phyloP scores from a whole-genome alignment of 345 rosid species.

The Noccaea bulbosa region DNA sequence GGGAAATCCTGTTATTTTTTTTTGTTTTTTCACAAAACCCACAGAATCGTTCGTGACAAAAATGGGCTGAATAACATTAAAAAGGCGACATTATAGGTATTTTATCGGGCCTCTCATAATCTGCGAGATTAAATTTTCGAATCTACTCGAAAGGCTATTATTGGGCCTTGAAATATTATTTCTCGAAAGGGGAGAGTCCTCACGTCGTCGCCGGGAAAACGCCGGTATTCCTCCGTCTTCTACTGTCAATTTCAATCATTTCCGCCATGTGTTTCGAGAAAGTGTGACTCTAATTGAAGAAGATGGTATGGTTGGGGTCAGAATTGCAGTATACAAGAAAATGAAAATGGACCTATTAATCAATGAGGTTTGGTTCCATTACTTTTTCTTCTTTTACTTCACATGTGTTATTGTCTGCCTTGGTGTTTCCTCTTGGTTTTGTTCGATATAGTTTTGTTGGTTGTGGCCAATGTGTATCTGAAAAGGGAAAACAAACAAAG shows the following conservation, averaged over 20 bases:
- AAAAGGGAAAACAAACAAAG: constrained; percentile 12
- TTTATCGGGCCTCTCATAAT: background rate
- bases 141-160: too few relatives aligned
- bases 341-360: constrained; percentile 21
- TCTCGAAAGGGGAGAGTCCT: too few relatives aligned
- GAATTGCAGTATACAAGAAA: constrained; percentile 21
- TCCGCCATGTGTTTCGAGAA: constrained; percentile 16
- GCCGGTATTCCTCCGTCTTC: too few relatives aligned
- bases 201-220: too few relatives aligned
- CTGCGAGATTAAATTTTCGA: background rate
- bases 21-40: background rate
- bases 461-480: constrained; percentile 35
- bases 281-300: constrained; percentile 27
- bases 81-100: too few relatives aligned
- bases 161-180: too few relatives aligned
- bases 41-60: background rate
- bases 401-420: constrained; percentile 38
- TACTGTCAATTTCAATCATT: background rate
- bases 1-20: background rate
- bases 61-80: too few relatives aligned
- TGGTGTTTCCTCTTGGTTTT: constrained; percentile 34
- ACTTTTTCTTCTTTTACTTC: background rate
- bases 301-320: constrained; percentile 17
- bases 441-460: constrained; percentile 14
- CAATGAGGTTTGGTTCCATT: constrained; percentile 30